A percentile compares a stretch with the other conserved stretches of the same genome.
These are phyloP conservation scores for Hypoxylon sp. DNA, from an alignment of 2,329 filamentous ascomycete genomes.

Conservation along the genomic window DNA sequence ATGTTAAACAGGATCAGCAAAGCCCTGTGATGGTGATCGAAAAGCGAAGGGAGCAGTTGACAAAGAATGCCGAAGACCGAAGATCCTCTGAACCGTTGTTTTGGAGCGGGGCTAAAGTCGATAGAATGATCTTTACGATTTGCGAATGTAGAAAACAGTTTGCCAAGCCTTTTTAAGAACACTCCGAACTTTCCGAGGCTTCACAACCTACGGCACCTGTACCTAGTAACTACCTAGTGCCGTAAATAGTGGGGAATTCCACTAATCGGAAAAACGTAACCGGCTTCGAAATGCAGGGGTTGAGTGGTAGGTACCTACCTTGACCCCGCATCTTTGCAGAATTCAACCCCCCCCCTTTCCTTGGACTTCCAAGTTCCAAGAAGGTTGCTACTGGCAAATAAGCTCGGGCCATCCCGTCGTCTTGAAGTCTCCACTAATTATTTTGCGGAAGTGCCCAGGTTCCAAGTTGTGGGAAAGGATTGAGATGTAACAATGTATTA, in stretches of 20 bases:
- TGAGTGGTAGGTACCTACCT: neutral
- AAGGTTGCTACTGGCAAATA: no score
- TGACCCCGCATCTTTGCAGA: constrained; percentile 1
- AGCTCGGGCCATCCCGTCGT: constrained; percentile 31
- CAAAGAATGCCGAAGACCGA: constrained; percentile 48
- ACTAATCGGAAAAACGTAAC: constrained; percentile 20
- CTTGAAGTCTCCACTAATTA: neutral
- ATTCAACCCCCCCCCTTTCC: no score
- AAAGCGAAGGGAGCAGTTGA: constrained; percentile 33
- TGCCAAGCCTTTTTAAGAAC: constrained; percentile 32
- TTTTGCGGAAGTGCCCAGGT: no score
- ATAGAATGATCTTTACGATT: constrained; percentile 27
- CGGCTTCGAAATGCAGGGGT: constrained; percentile 11
- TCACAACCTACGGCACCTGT: neutral
- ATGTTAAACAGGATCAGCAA: constrained; percentile 39
- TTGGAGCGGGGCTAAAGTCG: constrained; percentile 38
- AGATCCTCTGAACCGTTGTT: constrained; percentile 43
- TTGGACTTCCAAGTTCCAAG: no score
- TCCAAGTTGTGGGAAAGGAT: neutral
- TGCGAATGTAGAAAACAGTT: constrained; percentile 18
- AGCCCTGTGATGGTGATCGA: constrained; percentile 23
- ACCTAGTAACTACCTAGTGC: no score
- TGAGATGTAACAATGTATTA: constrained; percentile 1
- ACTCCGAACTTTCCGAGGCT: constrained; percentile 43
- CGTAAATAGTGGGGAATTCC: no score